Conservation (phyloP, 371 early-diverging fungal genomes). For the Parasitella parasitica region DNA sequence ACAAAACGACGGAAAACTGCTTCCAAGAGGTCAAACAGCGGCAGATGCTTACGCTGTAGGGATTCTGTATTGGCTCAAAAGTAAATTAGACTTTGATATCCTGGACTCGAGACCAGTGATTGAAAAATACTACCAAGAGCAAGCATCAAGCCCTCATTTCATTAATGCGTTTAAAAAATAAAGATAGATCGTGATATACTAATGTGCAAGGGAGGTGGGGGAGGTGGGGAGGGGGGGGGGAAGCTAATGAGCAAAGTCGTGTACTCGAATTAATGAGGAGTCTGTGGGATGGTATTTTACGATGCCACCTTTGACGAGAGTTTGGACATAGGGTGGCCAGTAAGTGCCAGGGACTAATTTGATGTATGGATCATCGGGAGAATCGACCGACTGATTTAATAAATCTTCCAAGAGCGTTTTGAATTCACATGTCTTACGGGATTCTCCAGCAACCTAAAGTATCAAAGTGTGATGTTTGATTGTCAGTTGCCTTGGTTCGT, state of each 20-base stretch:
- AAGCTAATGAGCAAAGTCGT: slow-evolving; percentile 35
- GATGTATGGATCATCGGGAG: slow-evolving; percentile 51
- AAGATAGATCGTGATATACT: not conserved
- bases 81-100: slow-evolving; percentile 6
- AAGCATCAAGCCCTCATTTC: slow-evolving; percentile 3
- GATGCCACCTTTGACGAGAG: slow-evolving; percentile 53
- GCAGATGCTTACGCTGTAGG: slow-evolving; percentile 1
- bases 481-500: too few relatives aligned
- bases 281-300: slow-evolving; percentile 58
- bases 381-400: slow-evolving; percentile 52
- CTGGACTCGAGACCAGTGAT: not conserved
- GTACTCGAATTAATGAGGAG: slow-evolving; percentile 37
- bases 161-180: slow-evolving; percentile 3
- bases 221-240: too few relatives aligned
- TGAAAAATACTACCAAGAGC: slow-evolving; percentile 3
- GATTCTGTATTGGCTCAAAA: slow-evolving; percentile 3
- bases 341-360: slow-evolving; percentile 41
- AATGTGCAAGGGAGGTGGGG: not conserved
- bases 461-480: too few relatives aligned
- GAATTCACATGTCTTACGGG: slow-evolving; percentile 29
- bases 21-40: not conserved
- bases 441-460: slow-evolving; percentile 8
- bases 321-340: slow-evolving; percentile 60
- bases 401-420: slow-evolving; percentile 45
- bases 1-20: not conserved